Conservation (phyloP, 495 filamentous ascomycete genomes). For the Schizothecium vesticola region DNA sequence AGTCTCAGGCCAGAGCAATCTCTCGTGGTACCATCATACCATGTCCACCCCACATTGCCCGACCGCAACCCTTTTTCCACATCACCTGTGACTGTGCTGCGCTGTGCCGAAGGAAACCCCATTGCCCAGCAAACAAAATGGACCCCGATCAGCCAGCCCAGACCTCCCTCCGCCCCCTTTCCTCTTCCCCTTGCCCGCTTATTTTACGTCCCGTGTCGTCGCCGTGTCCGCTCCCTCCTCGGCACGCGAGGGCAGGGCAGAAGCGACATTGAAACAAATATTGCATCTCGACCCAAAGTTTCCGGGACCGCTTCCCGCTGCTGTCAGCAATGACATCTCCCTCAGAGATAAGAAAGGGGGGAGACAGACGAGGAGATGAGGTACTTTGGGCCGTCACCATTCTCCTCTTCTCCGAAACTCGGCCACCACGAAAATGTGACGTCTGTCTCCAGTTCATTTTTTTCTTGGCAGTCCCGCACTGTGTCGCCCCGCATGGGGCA, state of each 20-base stretch:
- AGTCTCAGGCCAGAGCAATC: conserved; percentile 16
- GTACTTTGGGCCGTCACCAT: background rate
- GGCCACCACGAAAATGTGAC: background rate
- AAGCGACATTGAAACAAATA: background rate
- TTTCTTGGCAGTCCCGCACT: background rate
- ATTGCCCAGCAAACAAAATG: background rate
- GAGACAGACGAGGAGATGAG: background rate
- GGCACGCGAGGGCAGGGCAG: background rate
- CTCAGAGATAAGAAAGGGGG: background rate
- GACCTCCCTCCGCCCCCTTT: background rate
- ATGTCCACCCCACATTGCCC: conserved; percentile 8
- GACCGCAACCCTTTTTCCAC: background rate
- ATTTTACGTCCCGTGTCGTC: background rate
- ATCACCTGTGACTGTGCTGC: background rate
- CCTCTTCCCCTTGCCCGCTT: background rate
- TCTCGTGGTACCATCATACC: conserved; percentile 16
- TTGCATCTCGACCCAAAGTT: background rate
- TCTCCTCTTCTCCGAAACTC: background rate
- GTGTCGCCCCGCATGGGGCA: conserved; percentile 10
- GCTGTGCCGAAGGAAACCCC: background rate
- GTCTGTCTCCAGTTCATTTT: background rate
- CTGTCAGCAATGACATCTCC: background rate
- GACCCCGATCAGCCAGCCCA: background rate
- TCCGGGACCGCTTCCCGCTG: background rate
- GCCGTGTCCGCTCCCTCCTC: background rate